Evolutionary conservation across 169 alveolate genomes (phyloP), one percentile per base, ranked within the genome.

Genomic region (Cryptosporidium sp.): DNA sequence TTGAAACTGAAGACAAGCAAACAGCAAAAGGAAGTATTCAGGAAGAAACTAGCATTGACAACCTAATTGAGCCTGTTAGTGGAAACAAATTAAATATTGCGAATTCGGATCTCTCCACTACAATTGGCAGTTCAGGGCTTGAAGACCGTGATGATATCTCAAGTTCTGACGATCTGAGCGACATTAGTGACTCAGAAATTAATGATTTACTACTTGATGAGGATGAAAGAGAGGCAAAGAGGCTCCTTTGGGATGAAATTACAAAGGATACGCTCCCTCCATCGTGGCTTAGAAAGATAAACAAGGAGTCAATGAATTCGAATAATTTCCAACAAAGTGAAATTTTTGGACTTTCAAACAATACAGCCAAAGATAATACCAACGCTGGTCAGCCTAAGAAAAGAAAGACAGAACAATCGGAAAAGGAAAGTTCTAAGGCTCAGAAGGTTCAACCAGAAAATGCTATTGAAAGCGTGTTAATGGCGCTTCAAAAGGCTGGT

Each of bases 171-270:
- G 72, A 86, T 37, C 31, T 92, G 42, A 87, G 93, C 62, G 94
- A 92, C 45, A 69, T 71, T 6, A 86, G 91, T 52, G 94, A 92
- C 45, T 91, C 94, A 18, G 94, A 92, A 73, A 92, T 92, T 44
- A 93, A 92, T 68, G 86, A 75, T 75, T 91, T 95, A 91, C 92
- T 95, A 29, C 91, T 95, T 31, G 92, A 95, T 5, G 96, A 94
- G 48, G 92, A 92, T 45, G 97, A 95, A 87, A 93, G 85, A 87
- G 92, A 69, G 53, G 91, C 94, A 9, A 95, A 95, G 84, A 92
- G 93, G 84, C 87, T 93, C n/a, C 87, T 95, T 31, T 95, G 97
- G 97, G 97, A 95, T 84, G 97, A 95, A 75, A 92, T 95, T 69
- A 95, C 96, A 84, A 95, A 84, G 91, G 95, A 87, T 53, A 87